Evolutionary conservation across 2,329 filamentous ascomycete species (phyloP), one percentile per base, ranked within the genome.

Genomic region (Moelleriella libera): DNA sequence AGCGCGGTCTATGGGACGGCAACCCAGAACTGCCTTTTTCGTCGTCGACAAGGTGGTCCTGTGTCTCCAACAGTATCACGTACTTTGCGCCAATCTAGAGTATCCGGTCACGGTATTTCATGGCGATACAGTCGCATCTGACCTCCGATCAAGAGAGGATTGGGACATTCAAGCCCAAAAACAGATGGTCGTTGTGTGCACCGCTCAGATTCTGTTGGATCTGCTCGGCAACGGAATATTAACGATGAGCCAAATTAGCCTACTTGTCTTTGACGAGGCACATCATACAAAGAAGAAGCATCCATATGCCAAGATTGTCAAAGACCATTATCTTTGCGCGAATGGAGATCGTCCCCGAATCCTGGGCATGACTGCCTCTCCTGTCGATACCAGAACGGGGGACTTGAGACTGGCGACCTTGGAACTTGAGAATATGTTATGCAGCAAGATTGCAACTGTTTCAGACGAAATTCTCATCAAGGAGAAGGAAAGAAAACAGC

Each of bases 251-350:
- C 78, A 85, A 55, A 88, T 97, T 62, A 97, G 90, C 57, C 74
- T 98, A 1, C 70, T 98, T 39, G 81, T 97, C 50, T 95, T 98
- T 54, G 92, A 98, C 57, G 92, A 98, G 64, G 92, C 89, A 5
- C 92, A 98, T 57, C 92, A 97, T 58, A 81, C 90, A 0, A 98
- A 98, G 65, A 94, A 90, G 61, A 85, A 88, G 46, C 92, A 98
- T 57, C 76, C 87, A 0, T 98, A 95, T 59, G 87, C 90, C 21
- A 76, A 79, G 30, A 92, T 98, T 49, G 86, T 98, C 65, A 88
- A 85, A 56, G 84, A 94, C 49, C 88, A 86, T 55, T 97, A 96
- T 58, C 57, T 78, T 1, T 64, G 72, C 2, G 68, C 72, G 31
- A 54, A 61, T 1, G 65, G 70, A 1, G 52, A 61, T 0, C 73